Conservation (phyloP, 352 stramenopile species). For the Phytopythium vexans region DNA sequence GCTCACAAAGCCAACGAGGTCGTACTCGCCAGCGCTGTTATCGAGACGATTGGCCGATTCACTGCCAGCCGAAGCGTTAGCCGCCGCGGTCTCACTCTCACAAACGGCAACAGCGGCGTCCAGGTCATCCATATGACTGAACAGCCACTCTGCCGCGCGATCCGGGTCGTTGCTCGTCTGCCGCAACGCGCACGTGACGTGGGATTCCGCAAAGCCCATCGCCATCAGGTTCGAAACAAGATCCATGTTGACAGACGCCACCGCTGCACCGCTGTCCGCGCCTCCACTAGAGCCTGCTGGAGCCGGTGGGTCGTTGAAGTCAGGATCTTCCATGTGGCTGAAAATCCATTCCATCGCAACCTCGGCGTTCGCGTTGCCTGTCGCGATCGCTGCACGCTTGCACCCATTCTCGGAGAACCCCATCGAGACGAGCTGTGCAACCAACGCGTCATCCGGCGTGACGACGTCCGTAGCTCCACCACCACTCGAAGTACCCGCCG, state of each 20-base stretch:
- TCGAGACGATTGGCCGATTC: slow-evolving; percentile 53
- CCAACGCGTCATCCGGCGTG: slow-evolving; percentile 86
- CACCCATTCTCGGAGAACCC: slow-evolving; percentile 98
- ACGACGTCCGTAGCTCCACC: slow-evolving; percentile 18
- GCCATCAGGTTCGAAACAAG: slow-evolving; percentile 59
- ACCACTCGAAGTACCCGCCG: not conserved
- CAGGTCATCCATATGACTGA: slow-evolving; percentile 96
- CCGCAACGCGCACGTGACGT: slow-evolving; percentile 91
- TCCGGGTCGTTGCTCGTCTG: slow-evolving; percentile 91
- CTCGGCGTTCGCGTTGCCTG: slow-evolving; percentile 88
- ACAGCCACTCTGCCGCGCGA: slow-evolving; percentile 97
- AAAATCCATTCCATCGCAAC: slow-evolving; percentile 98
- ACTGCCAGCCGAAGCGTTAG: slow-evolving; percentile 13
- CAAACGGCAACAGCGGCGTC: slow-evolving; percentile 89
- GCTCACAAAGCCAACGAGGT: slow-evolving; percentile 96
- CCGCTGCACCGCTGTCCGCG: not conserved
- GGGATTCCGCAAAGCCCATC: slow-evolving; percentile 89
- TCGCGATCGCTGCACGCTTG: slow-evolving; percentile 93
- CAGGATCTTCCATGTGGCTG: slow-evolving; percentile 96
- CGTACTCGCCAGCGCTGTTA: slow-evolving; percentile 78
- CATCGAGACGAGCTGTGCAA: slow-evolving; percentile 97
- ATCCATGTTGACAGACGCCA: slow-evolving; percentile 71
- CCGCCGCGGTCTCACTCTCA: slow-evolving; percentile 31
- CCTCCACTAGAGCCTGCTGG: not conserved
- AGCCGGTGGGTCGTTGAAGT: slow-evolving; percentile 95